A percentile compares a stretch with the other conserved stretches of the same genome.
These are phyloP conservation scores for Xylariaceae sp. DNA, from an alignment of 2,329 filamentous ascomycete genomes.

Conservation along the genomic window DNA sequence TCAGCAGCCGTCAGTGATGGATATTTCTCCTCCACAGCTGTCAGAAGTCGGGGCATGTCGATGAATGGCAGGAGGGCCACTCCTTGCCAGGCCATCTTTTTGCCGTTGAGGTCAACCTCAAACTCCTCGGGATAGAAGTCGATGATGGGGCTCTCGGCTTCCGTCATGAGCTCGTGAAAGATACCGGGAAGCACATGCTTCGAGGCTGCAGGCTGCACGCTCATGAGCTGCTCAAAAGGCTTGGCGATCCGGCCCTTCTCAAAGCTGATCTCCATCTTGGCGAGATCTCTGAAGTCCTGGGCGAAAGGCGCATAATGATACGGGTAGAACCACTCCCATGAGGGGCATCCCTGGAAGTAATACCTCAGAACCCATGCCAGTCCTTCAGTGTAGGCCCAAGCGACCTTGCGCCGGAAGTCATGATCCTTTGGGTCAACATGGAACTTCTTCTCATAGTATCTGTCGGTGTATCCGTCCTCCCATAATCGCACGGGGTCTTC, in stretches of 20 bases:
- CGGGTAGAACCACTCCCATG: slow-evolving; percentile 99
- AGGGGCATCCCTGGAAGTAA: slow-evolving; percentile 96
- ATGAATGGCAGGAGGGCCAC: slow-evolving; percentile 93
- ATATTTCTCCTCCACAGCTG: slow-evolving; percentile 77
- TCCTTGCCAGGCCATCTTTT: slow-evolving; percentile 98
- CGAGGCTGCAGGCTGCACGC: slow-evolving; percentile 87
- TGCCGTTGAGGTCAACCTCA: slow-evolving; percentile 87
- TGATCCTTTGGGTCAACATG: slow-evolving; percentile 72
- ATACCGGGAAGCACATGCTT: slow-evolving; percentile 82
- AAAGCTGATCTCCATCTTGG: slow-evolving; percentile 72
- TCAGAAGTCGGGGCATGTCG: slow-evolving; percentile 77
- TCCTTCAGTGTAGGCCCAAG: slow-evolving; percentile 85
- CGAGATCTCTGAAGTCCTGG: slow-evolving; percentile 81
- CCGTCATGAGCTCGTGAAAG: slow-evolving; percentile 86
- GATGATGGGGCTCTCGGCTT: slow-evolving; percentile 82
- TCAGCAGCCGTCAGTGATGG: slow-evolving; percentile 72
- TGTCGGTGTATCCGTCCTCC: slow-evolving; percentile 91
- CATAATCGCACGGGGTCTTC: slow-evolving; percentile 82
- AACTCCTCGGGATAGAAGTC: slow-evolving; percentile 98
- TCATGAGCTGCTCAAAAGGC: slow-evolving; percentile 97
- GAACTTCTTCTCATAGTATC: slow-evolving; percentile 98
- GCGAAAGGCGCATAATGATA: slow-evolving; percentile 98
- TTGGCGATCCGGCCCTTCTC: slow-evolving; percentile 77
- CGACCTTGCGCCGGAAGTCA: slow-evolving; percentile 83
- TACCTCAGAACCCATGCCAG: slow-evolving; percentile 93